Percentiles rank a stretch among this genome's conserved stretches.
phyloP scores from a whole-genome alignment of 768 basidiomycete species.

The Tylopilus sp. region DNA sequence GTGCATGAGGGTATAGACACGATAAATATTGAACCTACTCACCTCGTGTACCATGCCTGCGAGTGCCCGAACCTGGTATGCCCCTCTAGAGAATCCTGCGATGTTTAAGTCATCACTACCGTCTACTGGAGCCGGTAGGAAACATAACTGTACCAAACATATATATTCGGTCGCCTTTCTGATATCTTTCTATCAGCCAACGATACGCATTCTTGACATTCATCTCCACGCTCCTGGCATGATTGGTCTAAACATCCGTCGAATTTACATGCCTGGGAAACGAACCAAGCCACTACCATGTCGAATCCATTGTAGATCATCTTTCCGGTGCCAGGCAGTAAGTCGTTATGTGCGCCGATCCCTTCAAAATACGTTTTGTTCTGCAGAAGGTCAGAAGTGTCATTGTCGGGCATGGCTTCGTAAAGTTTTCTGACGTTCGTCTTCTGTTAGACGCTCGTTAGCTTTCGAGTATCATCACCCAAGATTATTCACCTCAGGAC shows the following conservation, averaged over 20 bases:
- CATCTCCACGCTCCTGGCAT: not conserved
- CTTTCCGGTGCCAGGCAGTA: too few species aligned
- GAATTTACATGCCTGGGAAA: not conserved
- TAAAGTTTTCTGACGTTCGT: not conserved
- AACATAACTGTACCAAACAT: not conserved
- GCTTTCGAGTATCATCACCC: too few species aligned
- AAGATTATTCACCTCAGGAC: too few species aligned
- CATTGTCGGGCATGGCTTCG: not conserved
- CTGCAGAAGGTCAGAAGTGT: not conserved
- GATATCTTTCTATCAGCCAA: not conserved
- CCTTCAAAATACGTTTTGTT: not conserved
- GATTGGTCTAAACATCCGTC: not conserved
- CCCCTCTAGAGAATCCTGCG: not conserved
- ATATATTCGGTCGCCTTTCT: not conserved
- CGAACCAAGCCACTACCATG: not conserved
- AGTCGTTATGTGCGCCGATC: not conserved
- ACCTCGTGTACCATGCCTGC: slow-evolving; percentile 21
- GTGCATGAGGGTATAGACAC: not conserved
- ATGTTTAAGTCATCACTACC: not conserved
- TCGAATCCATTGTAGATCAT: not conserved
- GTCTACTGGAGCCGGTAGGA: not conserved
- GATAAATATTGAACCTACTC: too few species aligned
- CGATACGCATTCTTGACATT: not conserved
- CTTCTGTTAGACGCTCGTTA: not conserved
- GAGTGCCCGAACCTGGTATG: not conserved